These are phyloP conservation scores for Rhododendron ferrugineum DNA, from an alignment of 148 eudicot species.

Conservation along the genomic window DNA sequence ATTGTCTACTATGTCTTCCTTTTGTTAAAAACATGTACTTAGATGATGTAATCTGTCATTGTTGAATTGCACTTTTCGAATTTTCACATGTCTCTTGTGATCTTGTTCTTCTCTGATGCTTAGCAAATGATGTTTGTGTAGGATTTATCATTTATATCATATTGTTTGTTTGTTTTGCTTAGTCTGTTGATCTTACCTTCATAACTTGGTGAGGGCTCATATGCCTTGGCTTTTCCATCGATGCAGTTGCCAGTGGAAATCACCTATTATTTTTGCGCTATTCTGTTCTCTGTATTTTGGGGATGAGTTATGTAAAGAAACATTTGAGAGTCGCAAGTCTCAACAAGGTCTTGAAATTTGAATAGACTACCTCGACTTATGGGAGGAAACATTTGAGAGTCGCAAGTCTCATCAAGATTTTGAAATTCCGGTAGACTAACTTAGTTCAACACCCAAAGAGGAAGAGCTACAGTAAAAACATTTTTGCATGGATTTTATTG, in stretches of 20 bases:
- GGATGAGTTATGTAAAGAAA: neutral
- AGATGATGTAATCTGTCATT: neutral
- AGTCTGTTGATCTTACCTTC: neutral
- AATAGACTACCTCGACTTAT: neutral
- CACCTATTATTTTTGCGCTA: neutral
- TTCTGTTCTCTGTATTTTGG: neutral
- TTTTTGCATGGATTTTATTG: neutral
- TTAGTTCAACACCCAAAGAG: neutral
- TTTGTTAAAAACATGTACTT: neutral
- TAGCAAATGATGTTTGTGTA: neutral
- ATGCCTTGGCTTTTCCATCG: neutral
- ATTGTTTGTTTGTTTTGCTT: neutral
- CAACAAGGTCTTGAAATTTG: neutral
- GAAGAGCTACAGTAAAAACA: neutral
- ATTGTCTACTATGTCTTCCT: constrained; percentile 4
- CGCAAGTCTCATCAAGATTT: neutral
- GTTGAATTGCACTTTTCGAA: neutral
- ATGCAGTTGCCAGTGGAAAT: neutral
- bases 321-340: neutral
- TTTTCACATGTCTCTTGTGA: neutral
- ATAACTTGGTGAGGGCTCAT: neutral
- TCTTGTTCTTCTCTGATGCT: neutral
- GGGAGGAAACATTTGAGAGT: neutral
- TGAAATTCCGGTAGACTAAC: neutral
- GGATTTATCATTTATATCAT: neutral